Evolutionary conservation across 805 yeast species (phyloP), one percentile per base, ranked within the genome.

Genomic region (Spathaspora sp.): DNA sequence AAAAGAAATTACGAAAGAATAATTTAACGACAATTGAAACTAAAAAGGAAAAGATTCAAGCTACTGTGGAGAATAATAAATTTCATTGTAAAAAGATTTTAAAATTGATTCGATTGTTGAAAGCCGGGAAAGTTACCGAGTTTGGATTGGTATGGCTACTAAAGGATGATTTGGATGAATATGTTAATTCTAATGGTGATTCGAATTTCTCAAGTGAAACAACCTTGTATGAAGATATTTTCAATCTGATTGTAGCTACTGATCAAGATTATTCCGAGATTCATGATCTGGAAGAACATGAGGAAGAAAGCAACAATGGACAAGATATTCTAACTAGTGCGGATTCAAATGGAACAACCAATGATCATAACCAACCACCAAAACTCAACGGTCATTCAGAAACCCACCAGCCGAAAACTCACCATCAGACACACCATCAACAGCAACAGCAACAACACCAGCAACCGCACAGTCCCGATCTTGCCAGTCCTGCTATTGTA

Each of bases 171-270:
- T 61, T 75, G 49, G 69, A 55, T 31, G 67, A 66, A 49, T 73
- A 67, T 50, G 62, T 73, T 35, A 71, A 69, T 46, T 63, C 71
- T 2, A 68, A 67, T 49, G 74, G 69, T 42, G 77, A 73, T 35
- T 70, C 73, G 11, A 73, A 66, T 46, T 68, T 67, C 47, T 42
- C 52, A 26, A 47, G 23, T 23, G 78, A 73, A 53, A 72, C 69
- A 10, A 62, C 73, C 9, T 60, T 74, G 39, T 75, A 73, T 54
- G 79, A 75, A 50, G 78, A 75, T 49, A 63, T 75, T n/a, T 59
- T 69, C 38, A 55, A 55, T 35, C 53, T 48, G 42, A 44, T 54
- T 16, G 44, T 28, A 14, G 49, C 39, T 20, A 53, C 39, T 7
- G 56, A 53, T 19, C 50, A 50, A 23, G 50, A 52, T 38, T 53